These are phyloP conservation scores for Aspergillus fumigatiaffinis DNA, from an alignment of 2,329 filamentous ascomycete genomes.

Conservation along the genomic window DNA sequence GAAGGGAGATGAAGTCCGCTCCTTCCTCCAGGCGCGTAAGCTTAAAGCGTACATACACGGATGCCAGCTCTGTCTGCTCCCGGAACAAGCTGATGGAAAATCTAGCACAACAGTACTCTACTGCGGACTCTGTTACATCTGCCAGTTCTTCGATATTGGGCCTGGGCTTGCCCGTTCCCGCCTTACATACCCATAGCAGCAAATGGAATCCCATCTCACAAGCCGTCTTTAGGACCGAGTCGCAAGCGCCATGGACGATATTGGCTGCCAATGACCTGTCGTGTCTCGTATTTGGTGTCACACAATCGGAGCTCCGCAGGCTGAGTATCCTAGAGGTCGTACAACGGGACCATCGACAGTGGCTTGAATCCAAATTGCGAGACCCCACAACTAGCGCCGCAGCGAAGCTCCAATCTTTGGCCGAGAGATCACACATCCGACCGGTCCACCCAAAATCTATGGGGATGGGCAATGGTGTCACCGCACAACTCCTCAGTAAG, in stretches of 20 bases:
- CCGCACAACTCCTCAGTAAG: constrained; percentile 82
- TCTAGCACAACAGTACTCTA: constrained; percentile 74
- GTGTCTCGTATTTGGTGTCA: constrained; percentile 97
- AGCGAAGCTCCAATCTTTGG: constrained; percentile 25
- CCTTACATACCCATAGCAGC: constrained; percentile 82
- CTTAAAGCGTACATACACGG: constrained; percentile 84
- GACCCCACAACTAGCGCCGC: constrained; percentile 55
- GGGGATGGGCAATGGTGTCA: constrained; percentile 77
- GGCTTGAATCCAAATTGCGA: constrained; percentile 81
- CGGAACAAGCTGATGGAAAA: constrained; percentile 83
- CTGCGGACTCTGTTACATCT: constrained; percentile 45
- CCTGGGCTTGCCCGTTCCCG: constrained; percentile 43
- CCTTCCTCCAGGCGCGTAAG: constrained; percentile 60
- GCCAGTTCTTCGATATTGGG: constrained; percentile 32
- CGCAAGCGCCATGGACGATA: constrained; percentile 88
- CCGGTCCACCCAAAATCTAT: constrained; percentile 36
- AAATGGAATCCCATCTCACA: constrained; percentile 89
- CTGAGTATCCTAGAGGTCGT: constrained; percentile 95
- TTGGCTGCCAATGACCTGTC: constrained; percentile 93
- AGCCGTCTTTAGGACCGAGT: constrained; percentile 96
- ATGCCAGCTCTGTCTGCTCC: constrained; percentile 68
- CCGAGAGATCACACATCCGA: constrained; percentile 37
- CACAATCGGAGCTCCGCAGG: constrained; percentile 89
- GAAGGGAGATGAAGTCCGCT: constrained; percentile 36
- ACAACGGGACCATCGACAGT: constrained; percentile 78